Conservation (phyloP, 1,139 yeast genomes). For the Blastobotrys indianensis region DNA sequence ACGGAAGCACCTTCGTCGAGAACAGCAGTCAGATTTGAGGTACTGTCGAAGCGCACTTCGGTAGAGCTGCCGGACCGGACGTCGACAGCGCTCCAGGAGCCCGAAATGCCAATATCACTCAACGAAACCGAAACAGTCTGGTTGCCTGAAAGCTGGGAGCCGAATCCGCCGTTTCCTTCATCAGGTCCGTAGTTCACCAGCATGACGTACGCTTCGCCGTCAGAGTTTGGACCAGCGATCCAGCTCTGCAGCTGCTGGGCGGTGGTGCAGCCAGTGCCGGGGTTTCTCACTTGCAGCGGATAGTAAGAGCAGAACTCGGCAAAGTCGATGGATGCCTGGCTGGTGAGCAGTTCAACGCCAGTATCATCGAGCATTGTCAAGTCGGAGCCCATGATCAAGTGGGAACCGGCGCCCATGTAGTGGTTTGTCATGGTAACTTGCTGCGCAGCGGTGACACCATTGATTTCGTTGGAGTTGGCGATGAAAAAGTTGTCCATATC, state of each 20-base stretch:
- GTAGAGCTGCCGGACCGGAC: no score
- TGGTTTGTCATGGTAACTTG: constrained; percentile 12
- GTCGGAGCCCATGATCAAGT: constrained; percentile 14
- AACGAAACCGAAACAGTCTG: background rate
- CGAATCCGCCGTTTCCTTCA: constrained; percentile 11
- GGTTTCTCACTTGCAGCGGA: constrained; percentile 14
- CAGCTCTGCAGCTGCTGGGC: constrained; percentile 14
- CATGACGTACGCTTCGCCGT: constrained; percentile 11
- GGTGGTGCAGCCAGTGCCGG: constrained; percentile 9
- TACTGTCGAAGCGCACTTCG: no score
- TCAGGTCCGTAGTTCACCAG: constrained; percentile 15
- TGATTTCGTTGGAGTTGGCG: constrained; percentile 10
- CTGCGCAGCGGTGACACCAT: constrained; percentile 13
- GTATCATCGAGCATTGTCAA: constrained; percentile 12
- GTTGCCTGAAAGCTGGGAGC: background rate
- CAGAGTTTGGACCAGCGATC: constrained; percentile 12
- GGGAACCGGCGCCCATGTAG: constrained; percentile 16
- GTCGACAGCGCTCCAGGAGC: no score
- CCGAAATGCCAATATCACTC: no score
- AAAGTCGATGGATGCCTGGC: constrained; percentile 5
- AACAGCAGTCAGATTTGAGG: no score
- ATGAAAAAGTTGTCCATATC: constrained; percentile 16
- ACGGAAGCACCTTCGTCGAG: no score
- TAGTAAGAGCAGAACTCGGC: constrained; percentile 10
- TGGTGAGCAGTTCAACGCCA: constrained; percentile 12